These are phyloP conservation scores for Moricandia moricandioides DNA, from an alignment of 345 rosid species.

Conservation along the genomic window DNA sequence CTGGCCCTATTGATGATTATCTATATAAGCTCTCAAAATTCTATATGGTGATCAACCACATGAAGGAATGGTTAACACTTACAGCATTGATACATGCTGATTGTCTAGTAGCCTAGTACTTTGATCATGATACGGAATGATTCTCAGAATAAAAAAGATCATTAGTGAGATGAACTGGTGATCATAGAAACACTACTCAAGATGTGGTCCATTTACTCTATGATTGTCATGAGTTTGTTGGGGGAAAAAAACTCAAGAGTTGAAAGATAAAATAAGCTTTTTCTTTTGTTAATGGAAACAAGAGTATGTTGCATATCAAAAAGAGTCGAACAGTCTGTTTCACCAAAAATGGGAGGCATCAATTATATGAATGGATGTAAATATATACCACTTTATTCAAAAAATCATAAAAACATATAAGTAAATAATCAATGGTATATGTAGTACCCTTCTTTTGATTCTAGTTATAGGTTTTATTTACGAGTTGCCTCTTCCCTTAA, in stretches of 20 bases:
- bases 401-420: background rate
- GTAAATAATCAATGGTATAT: background rate
- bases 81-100: background rate
- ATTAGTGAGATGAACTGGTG: background rate
- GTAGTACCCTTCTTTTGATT: background rate
- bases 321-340: constrained; percentile 2
- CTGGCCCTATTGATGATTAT: background rate
- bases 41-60: background rate
- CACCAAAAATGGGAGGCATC: constrained; percentile 8
- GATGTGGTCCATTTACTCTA: background rate
- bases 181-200: constrained; percentile 1
- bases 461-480: background rate
- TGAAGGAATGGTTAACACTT: background rate
- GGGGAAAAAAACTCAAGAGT: background rate
- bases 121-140: background rate
- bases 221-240: background rate
- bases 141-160: background rate
- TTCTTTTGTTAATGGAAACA: background rate
- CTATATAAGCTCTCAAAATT: background rate
- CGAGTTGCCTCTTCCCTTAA: too few species aligned
- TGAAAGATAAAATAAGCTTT: background rate
- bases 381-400: background rate
- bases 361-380: background rate
- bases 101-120: background rate
- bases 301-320: background rate